Evolutionary conservation across 1,284 basidiomycete species (phyloP).

Genomic region (Agroathelia rolfsii): DNA sequence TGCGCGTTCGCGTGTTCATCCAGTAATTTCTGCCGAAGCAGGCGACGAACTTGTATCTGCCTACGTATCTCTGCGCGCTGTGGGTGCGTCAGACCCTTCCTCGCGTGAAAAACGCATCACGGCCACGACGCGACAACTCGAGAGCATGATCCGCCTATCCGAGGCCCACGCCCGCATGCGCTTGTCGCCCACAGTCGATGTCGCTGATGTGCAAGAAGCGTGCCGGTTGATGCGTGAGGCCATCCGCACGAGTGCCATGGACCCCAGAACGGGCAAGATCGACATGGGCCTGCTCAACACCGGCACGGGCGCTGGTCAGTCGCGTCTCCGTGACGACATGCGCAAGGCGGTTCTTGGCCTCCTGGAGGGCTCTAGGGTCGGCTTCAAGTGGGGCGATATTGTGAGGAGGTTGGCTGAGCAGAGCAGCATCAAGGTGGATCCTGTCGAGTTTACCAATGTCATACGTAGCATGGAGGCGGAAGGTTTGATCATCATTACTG

Average conservation of each 20-base stretch:
- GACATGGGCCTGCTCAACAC: conserved; percentile 96
- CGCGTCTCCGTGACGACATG: conserved; percentile 78
- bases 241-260: conserved; percentile 88
- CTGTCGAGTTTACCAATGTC: conserved; percentile 75
- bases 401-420: conserved; percentile 68
- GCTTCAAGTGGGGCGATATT: conserved; percentile 74
- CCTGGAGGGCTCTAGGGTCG: conserved; percentile 47
- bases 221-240: conserved; percentile 91
- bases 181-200: conserved; percentile 76
- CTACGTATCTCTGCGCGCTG: conserved; percentile 91
- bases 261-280: conserved; percentile 91
- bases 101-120: conserved; percentile 90
- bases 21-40: conserved; percentile 83
- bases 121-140: conserved; percentile 93
- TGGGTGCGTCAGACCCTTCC: conserved; percentile 77
- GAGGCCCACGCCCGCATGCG: conserved; percentile 97
- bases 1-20: conserved; percentile 82
- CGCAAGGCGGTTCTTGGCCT: conserved; percentile 67
- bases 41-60: conserved; percentile 76
- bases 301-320: conserved; percentile 79
- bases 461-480: conserved; percentile 74
- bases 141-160: conserved; percentile 95
- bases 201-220: conserved; percentile 86
- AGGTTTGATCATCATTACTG: conserved; percentile 74
- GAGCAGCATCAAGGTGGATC: conserved; percentile 69